These are phyloP conservation scores for Passalora sequoiae DNA, from an alignment of 2,329 filamentous ascomycete genomes.

Conservation along the genomic window DNA sequence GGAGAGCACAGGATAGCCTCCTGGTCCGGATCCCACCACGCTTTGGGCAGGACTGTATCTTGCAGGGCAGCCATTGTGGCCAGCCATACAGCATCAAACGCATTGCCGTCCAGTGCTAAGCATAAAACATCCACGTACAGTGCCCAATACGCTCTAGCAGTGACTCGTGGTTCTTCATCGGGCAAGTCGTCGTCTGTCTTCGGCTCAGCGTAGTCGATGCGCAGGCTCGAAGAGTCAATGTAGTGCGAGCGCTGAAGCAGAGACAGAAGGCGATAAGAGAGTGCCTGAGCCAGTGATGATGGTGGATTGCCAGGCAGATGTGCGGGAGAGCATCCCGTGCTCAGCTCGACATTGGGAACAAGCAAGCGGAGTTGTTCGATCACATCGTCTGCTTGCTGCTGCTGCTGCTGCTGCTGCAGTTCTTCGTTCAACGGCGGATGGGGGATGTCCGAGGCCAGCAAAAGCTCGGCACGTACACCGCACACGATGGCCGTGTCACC, in stretches of 20 bases:
- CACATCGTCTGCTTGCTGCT: constrained; percentile 23
- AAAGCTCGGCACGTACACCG: constrained; percentile 79
- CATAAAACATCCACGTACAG: constrained; percentile 95
- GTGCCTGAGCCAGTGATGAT: constrained; percentile 81
- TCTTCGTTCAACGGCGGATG: constrained; percentile 45
- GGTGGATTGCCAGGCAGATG: constrained; percentile 82
- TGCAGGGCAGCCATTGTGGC: constrained; percentile 74
- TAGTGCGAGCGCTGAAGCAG: constrained; percentile 68
- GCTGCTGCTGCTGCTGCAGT: too few species aligned
- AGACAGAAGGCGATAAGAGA: constrained; percentile 74
- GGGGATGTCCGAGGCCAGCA: constrained; percentile 69
- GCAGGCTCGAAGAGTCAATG: constrained; percentile 61
- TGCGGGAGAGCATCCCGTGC: constrained; percentile 80
- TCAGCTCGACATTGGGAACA: constrained; percentile 89
- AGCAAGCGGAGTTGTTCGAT: constrained; percentile 60
- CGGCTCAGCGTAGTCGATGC: constrained; percentile 54
- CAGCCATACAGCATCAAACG: constrained; percentile 87
- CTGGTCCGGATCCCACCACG: constrained; percentile 77
- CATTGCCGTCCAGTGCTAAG: constrained; percentile 85
- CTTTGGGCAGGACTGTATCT: constrained; percentile 70
- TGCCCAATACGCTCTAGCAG: constrained; percentile 84
- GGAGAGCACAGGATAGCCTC: constrained; percentile 74
- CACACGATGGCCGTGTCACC: constrained; percentile 95
- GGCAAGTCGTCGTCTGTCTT: constrained; percentile 46
- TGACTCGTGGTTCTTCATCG: constrained; percentile 35